Evolutionary conservation across 345 rosid species (phyloP), one percentile per base, ranked within the genome.

Genomic region (Lumnitzera littorea): DNA sequence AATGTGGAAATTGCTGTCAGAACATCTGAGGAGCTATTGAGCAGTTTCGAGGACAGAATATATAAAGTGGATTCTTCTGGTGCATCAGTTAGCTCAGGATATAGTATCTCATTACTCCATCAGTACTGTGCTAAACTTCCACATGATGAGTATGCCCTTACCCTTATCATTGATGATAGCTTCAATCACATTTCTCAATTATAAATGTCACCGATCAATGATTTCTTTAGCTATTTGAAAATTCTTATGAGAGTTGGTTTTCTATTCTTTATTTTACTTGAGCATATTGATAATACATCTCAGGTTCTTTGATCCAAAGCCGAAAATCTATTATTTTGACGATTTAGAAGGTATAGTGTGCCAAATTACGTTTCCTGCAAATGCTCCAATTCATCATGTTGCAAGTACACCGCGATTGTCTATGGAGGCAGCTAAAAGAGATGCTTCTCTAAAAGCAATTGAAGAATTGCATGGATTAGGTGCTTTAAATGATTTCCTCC

Each of bases 91-190:
- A 79, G 82, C 80, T 80, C 92, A 71, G 95, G 82, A 74, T 83
- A 84, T 72, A 87, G 95, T 77, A 70, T 87, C 70, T 80, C 95
- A 62, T 81, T 89, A 66, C 80, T 91, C 56, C 80, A 87, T 64
- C 87, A 70, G 36, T 91, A 87, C 72, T 91, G 98, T 80, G 79
- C 96, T 31, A 86, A 81, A 76, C 92, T 91, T 51, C 92, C 94
- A 14, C 98, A 78, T 68, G 98, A 92, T 62, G 96, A 87, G 98
- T 91, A 85, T 73, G 89, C 47, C 58, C 66, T 55, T 62, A 16
- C 58, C 66, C 55, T 36, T 36, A 36, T 36, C 7, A 36, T 36
- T 5, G 43, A 4, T 36, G 43, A 36, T 36, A 36, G 43, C 7
- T 36, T 36, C 43, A 36, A 36, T 2, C 11, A 1, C 11, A 36